Evolutionary conservation across 371 early-diverging fungal genomes (phyloP), one percentile per base, ranked within the genome.

Genomic region (Zopfochytrium polystomum): DNA sequence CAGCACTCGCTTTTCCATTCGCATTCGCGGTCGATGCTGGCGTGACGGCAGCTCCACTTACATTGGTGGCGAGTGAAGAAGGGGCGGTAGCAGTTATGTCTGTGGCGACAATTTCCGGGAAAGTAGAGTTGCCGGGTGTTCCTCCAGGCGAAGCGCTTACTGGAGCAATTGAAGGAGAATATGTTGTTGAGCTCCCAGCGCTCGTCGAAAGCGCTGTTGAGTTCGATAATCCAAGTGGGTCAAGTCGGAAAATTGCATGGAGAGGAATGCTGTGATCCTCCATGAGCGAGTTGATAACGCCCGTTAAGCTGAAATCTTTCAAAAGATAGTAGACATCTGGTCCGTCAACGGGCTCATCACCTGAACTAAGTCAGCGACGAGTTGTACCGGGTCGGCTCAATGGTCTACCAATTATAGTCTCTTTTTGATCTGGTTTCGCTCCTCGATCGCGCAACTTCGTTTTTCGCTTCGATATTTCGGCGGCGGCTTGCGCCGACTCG

Each of bases 301-400:
- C 65, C 5, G 73, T 65, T 18, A 43, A 26, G 23, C 50, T 48
- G 45, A 79, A 71, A 32, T 73, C 75, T 58, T 65, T 51, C 20
- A 79, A 54, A 0, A 68, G 53, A 49, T 71, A 73, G 63, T 79
- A 79, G 2, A 52, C 64, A 52, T 79, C 79, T 0, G 79, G 79
- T 15, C 79, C 79, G 47, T 70, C 70, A 6, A 23, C 30, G 9
- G 79, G 79, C 64, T 79, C 79, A 55, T 79, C 79, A 11, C 70
- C 78, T 73, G 35, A 25, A 31, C 11, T 38, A 11, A 27, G 30
- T 4, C 26, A 43, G 11, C 6, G 27, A 15, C 43, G 25, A 5
- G 26, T 9, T 15, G 0, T 2, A 34, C 0, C 2, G 55, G 31
- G 32, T 38, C 38, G 38, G 7, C 38, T 38, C 18, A 18, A 45